A percentile compares a stretch with the other conserved stretches of the same genome.
phyloP scores from a whole-genome alignment of 441 rosid species.

The Iberis amara region DNA sequence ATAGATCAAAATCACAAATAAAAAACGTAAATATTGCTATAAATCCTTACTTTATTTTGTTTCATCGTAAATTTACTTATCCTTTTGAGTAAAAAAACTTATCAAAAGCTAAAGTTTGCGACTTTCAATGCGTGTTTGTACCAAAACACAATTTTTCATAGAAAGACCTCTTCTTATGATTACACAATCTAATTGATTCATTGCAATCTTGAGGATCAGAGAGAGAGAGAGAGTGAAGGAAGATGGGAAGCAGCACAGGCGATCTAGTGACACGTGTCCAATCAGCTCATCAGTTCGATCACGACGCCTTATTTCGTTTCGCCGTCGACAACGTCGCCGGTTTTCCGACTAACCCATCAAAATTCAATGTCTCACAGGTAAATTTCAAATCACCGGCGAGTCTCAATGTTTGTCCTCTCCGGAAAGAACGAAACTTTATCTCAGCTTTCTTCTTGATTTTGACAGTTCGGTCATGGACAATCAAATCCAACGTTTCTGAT shows the following conservation, averaged over 20 bases:
- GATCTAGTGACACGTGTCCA: constrained; percentile 51
- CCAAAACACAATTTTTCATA: too few relatives aligned
- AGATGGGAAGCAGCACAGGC: constrained; percentile 50
- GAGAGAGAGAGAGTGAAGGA: background rate
- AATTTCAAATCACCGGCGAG: too few relatives aligned
- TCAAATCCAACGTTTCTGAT: constrained; percentile 86
- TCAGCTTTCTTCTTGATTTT: background rate
- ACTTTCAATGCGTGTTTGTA: too few relatives aligned
- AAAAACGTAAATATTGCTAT: too few relatives aligned
- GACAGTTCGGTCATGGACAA: constrained; percentile 90
- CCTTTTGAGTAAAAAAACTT: too few relatives aligned
- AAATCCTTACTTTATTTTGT: too few relatives aligned
- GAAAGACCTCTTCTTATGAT: background rate
- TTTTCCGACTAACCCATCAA: constrained; percentile 53
- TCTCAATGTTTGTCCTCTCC: background rate
- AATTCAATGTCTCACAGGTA: constrained; percentile 61
- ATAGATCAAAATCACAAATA: too few relatives aligned
- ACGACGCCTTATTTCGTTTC: constrained; percentile 54
- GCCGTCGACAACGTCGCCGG: constrained; percentile 53
- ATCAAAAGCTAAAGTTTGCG: too few relatives aligned
- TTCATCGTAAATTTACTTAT: too few relatives aligned
- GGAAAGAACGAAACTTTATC: background rate
- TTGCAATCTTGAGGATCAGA: constrained; percentile 10
- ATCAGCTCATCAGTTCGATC: constrained; percentile 52
- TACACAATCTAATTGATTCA: constrained; percentile 8